phyloP scores from a whole-genome alignment of 768 basidiomycete species.

The Xerocomus spinulosus region DNA sequence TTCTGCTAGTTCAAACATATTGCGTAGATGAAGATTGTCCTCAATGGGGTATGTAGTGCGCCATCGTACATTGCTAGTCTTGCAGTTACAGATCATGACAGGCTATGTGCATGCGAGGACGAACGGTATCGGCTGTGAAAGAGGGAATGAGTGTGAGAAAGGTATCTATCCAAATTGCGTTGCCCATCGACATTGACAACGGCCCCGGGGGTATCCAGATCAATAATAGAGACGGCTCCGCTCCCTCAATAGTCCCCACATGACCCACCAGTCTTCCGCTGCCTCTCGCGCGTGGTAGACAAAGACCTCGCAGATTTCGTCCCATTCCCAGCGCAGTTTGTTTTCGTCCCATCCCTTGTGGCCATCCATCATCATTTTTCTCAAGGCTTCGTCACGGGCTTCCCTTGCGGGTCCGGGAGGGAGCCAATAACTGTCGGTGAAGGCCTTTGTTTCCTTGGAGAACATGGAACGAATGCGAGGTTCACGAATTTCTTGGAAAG shows the following conservation, averaged over 20 bases:
- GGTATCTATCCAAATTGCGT: conserved; percentile 6
- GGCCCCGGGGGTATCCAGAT: conserved; percentile 4
- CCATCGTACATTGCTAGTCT: neutral
- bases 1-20: conserved; percentile 1
- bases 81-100: neutral
- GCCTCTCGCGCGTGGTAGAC: conserved; percentile 53
- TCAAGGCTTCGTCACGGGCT: conserved; percentile 38
- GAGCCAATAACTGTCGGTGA: conserved; percentile 36
- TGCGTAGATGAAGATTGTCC: neutral
- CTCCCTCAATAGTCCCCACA: conserved; percentile 49
- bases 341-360: conserved; percentile 46
- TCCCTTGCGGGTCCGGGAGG: conserved; percentile 45
- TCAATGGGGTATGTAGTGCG: neutral
- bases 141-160: neutral
- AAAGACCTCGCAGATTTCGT: conserved; percentile 49
- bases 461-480: conserved; percentile 42
- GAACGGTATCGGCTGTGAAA: neutral
- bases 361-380: conserved; percentile 22
- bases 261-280: conserved; percentile 65
- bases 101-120: neutral
- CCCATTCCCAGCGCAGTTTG: conserved; percentile 49
- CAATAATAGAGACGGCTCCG: conserved; percentile 26
- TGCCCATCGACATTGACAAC: conserved; percentile 3
- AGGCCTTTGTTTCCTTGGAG: conserved; percentile 42
- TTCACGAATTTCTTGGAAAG: conserved; percentile 59